Conservation (phyloP, 164 flowering plant genomes). For the Nymphaea thermarum region DNA sequence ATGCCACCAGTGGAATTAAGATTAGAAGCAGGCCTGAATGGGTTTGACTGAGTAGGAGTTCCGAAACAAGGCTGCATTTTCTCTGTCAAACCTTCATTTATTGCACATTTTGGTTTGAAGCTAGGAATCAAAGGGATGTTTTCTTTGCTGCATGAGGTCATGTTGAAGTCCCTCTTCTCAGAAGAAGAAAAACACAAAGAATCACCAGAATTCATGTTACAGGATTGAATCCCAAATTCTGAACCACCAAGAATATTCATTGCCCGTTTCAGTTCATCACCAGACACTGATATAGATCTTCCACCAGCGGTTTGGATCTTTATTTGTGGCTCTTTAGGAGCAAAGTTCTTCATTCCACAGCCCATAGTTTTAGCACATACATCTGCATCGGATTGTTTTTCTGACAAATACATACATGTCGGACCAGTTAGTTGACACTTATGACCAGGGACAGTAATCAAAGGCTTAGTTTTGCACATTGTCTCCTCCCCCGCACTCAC, state of each 20-base stretch:
- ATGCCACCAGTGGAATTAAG: constrained; percentile 28
- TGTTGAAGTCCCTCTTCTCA: constrained; percentile 9
- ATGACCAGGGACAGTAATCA: constrained; percentile 10
- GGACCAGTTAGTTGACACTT: constrained; percentile 6
- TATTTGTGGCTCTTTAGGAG: constrained; percentile 40
- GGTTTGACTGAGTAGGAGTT: constrained; percentile 17
- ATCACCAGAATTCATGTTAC: constrained; percentile 22
- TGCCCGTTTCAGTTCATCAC: constrained; percentile 82
- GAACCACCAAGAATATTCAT: constrained; percentile 80
- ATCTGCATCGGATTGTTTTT: constrained; percentile 12
- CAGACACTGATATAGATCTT: constrained; percentile 76
- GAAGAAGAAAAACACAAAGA: constrained; percentile 13
- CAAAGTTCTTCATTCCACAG: constrained; percentile 12
- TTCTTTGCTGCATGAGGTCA: constrained; percentile 21
- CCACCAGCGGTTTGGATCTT: constrained; percentile 93
- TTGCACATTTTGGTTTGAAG: constrained; percentile 14
- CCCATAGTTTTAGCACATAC: constrained; percentile 12
- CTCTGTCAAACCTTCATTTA: constrained; percentile 13
- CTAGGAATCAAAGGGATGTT: constrained; percentile 16
- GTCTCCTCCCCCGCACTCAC: no score
- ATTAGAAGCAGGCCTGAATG: constrained; percentile 9
- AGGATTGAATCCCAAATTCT: constrained; percentile 30
- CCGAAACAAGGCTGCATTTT: constrained; percentile 30
- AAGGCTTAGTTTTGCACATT: background rate
- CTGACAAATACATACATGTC: constrained; percentile 7